phyloP scores from a whole-genome alignment of 139 green algal species.

The Edaphochlamys debaryana region DNA sequence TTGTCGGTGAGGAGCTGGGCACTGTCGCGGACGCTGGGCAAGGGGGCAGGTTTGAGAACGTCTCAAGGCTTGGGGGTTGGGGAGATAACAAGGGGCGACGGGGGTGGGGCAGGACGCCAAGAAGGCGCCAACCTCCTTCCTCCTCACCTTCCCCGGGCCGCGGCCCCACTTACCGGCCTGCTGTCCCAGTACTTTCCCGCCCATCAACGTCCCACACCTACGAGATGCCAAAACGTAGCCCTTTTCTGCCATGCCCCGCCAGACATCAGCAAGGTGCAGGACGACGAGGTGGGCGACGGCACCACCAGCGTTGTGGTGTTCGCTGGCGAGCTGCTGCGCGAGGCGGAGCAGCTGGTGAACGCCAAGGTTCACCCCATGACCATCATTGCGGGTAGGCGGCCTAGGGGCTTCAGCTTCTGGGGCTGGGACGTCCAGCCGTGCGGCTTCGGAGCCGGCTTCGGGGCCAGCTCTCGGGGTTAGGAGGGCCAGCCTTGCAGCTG shows the following conservation, averaged over 20 bases:
- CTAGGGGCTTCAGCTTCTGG: not conserved
- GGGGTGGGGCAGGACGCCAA: not conserved
- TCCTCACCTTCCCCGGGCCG: too few relatives aligned
- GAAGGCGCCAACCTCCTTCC: too few relatives aligned
- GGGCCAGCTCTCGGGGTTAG: too few relatives aligned
- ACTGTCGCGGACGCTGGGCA: too few relatives aligned
- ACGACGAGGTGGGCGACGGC: conserved; percentile 98
- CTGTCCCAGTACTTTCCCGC: too few relatives aligned
- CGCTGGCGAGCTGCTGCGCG: conserved; percentile 94
- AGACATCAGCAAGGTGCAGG: conserved; percentile 97
- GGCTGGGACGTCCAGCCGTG: not conserved
- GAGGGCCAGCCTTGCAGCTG: too few relatives aligned
- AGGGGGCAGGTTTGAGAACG: too few relatives aligned
- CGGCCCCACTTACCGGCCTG: too few relatives aligned
- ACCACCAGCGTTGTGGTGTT: conserved; percentile 98
- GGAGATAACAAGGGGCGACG: not conserved
- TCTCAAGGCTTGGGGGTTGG: not conserved
- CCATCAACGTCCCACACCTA: too few relatives aligned
- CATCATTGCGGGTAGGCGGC: conserved; percentile 89
- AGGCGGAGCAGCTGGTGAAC: conserved; percentile 95
- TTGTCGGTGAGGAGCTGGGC: conserved; percentile 74
- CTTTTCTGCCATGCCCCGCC: too few relatives aligned
- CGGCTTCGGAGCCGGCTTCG: too few relatives aligned
- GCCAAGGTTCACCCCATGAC: conserved; percentile 98
- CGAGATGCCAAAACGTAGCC: too few relatives aligned